Base-by-base conservation (phyloP, 805 yeast genomes). In the Saccharomycopsis guyanensis region DNA sequence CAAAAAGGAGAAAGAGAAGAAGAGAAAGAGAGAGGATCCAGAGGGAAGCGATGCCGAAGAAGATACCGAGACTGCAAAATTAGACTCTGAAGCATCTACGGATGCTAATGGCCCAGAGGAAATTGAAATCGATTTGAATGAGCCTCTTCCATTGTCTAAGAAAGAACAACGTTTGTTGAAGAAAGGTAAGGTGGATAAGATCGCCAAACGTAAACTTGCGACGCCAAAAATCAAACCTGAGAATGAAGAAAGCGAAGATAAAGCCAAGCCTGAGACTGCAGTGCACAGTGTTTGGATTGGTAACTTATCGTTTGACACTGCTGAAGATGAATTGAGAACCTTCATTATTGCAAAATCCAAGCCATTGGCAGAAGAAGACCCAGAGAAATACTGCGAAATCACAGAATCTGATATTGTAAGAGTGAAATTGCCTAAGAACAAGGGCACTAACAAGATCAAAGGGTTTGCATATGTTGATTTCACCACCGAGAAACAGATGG, bases 381-480 rank as follows among this genome's bases (percentile, higher is more conserved):
- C 46, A 5, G 66, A 63, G 15, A 61, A 59, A n/a, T 66, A 60
- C 19, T 52, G 60, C 3, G 57, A 58, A 25, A 70, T 85, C 13
- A 61, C 64, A 15, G 82, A 76, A 43, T 65, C 63, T 1, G 86
- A 83, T 52, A 79, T 93, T 43, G 64, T 80, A 0, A 74, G 97
- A 60, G 68, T 88, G 40, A 85, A 91, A 56, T 62, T 91, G 59
- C 97, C 97, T n/a, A 68, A 73, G 32, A 76, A 69, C 35, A 59
- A 71, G 51, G 76, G 76, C 52, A 80, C 74, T 24, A 76, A 74
- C 53, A 82, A 81, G 57, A 77, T 76, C 51, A 79, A 55, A 39
- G 94, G 98, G 1, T 93, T 89, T 63, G 96, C 96, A 2, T 89
- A 93, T 61, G 76, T 91, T 53, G 97, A 93, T 63, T 80, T 93